These are phyloP conservation scores for Drechslerella dactyloides DNA, from an alignment of 2,329 filamentous ascomycete species.

Conservation along the genomic window DNA sequence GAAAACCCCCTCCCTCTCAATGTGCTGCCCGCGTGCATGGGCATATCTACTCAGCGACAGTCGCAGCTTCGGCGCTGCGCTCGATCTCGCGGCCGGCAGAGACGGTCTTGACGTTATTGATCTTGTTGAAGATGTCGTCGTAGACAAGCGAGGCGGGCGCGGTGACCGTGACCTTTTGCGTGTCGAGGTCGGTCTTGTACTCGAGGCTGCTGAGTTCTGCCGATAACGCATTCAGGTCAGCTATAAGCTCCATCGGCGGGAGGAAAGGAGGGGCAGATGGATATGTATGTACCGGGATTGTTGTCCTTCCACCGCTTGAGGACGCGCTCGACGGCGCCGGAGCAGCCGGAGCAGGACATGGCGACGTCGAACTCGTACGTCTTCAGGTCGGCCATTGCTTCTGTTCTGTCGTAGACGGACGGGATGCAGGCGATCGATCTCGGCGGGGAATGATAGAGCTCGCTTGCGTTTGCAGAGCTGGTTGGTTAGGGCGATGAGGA, in stretches of 20 bases:
- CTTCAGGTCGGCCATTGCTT: conserved; percentile 73
- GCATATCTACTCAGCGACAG: background rate
- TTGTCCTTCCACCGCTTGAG: conserved; percentile 78
- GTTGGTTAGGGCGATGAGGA: no score
- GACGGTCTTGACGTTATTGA: conserved; percentile 44
- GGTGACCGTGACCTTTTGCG: conserved; percentile 78
- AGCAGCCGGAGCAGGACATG: conserved; percentile 97
- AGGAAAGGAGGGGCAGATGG: conserved; percentile 22
- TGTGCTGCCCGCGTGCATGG: background rate
- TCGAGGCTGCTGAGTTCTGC: conserved; percentile 57
- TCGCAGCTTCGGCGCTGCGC: background rate
- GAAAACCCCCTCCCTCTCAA: background rate
- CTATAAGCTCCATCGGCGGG: background rate
- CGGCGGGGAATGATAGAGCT: no score
- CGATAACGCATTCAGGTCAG: conserved; percentile 10
- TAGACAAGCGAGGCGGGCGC: conserved; percentile 61
- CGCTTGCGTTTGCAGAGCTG: no score
- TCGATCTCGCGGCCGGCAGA: conserved; percentile 15
- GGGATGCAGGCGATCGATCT: no score
- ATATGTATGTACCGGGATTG: conserved; percentile 66
- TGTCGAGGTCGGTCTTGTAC: conserved; percentile 85
- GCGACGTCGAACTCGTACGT: conserved; percentile 92
- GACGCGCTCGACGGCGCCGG: conserved; percentile 87
- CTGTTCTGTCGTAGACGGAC: conserved; percentile 20
- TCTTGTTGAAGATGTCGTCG: conserved; percentile 47